phyloP scores from a whole-genome alignment of 345 rosid species.

The Mangifera indica region DNA sequence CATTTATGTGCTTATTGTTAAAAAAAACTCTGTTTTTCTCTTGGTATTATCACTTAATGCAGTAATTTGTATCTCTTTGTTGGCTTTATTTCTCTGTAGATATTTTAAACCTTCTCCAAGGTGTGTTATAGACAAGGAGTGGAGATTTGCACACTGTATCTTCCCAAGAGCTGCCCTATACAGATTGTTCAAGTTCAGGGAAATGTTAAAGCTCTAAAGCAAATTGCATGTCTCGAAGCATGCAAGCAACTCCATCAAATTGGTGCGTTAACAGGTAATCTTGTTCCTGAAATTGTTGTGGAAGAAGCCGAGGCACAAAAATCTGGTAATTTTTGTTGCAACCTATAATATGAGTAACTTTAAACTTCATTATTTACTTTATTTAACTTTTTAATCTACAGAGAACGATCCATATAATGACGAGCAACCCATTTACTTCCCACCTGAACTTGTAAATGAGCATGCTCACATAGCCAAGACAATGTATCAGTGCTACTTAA shows the following conservation, averaged over 20 bases:
- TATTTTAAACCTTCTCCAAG: constrained; percentile 78
- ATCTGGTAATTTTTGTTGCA: constrained; percentile 33
- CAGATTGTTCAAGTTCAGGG: constrained; percentile 40
- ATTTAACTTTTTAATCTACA: constrained; percentile 25
- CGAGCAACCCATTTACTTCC: constrained; percentile 71
- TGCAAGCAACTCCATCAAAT: constrained; percentile 63
- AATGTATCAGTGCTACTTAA: constrained; percentile 53
- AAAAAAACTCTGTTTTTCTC: not conserved
- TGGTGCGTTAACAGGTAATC: constrained; percentile 81
- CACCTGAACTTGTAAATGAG: constrained; percentile 58
- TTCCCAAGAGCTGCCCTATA: constrained; percentile 76
- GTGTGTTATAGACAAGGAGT: constrained; percentile 46
- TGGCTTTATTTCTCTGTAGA: constrained; percentile 32
- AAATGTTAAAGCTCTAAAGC: constrained; percentile 41
- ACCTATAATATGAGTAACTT: constrained; percentile 2
- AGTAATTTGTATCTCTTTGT: constrained; percentile 1
- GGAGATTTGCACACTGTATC: constrained; percentile 45
- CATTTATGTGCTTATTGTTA: not conserved
- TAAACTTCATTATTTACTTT: not conserved
- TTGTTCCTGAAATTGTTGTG: constrained; percentile 66
- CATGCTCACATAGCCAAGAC: constrained; percentile 20
- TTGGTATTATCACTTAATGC: not conserved
- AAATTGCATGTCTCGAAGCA: constrained; percentile 79
- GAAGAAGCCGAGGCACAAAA: constrained; percentile 51
- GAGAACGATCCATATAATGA: constrained; percentile 42